Conservation (phyloP, 176 grass and related monocot species). For the Urochloa ruziziensis region DNA sequence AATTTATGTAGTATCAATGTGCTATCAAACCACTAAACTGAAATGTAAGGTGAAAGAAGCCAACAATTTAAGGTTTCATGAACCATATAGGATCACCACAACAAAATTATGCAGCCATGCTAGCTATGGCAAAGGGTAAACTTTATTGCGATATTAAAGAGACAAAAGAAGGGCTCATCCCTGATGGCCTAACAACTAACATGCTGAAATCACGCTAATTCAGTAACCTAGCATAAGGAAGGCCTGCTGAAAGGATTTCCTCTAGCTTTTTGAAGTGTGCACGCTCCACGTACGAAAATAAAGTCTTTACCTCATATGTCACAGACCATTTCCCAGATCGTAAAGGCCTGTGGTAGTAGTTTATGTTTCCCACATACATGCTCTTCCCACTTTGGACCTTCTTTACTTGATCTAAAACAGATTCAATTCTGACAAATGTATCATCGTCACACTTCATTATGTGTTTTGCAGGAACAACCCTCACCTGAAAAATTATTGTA, state of each 20-base stretch:
- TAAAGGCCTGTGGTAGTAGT: slow-evolving; percentile 81
- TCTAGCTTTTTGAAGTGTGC: not conserved
- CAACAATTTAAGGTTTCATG: not conserved
- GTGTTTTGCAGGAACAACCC: slow-evolving; percentile 63
- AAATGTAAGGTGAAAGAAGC: not conserved
- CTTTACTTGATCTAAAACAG: slow-evolving; percentile 64
- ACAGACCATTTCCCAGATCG: slow-evolving; percentile 89
- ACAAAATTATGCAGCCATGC: not conserved
- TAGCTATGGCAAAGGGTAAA: not conserved
- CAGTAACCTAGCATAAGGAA: not conserved
- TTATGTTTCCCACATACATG: slow-evolving; percentile 84
- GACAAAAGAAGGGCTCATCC: not conserved
- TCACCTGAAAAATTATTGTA: slow-evolving; percentile 44
- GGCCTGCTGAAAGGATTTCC: not conserved
- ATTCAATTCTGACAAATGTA: slow-evolving; percentile 72
- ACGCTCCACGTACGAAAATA: not conserved
- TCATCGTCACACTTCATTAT: slow-evolving; percentile 94
- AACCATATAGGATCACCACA: not conserved
- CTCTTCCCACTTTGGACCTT: slow-evolving; percentile 55
- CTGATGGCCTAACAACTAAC: not conserved
- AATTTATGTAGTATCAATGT: not conserved
- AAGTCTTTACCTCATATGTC: slow-evolving; percentile 73
- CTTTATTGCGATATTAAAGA: not conserved
- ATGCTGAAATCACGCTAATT: not conserved
- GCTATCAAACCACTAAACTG: not conserved